Evolutionary conservation across 306 rosid species (phyloP), one percentile per base, ranked within the genome.

Genomic region (Crataegus laevigata): DNA sequence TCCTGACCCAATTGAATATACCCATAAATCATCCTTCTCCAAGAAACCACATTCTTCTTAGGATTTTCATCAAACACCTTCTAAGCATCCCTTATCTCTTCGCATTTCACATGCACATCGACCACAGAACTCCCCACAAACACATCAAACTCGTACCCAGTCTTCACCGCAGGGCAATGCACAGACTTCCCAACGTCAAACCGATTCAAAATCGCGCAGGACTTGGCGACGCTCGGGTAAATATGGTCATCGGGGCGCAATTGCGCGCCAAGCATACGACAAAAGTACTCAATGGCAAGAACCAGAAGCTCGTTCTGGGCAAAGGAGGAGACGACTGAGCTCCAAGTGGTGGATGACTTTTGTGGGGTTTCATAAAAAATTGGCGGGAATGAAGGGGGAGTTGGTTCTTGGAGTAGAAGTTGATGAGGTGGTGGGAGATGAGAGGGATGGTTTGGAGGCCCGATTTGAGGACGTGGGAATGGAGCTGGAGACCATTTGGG

Each of bases 1-100:
- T 88, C 88, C 58, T 81, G 88, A 42, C 96, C 91, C 78, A 86
- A 18, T 24, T 85, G 90, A 62, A 85, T 76, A 57, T 87, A 90
- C 65, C 94, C 98, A 62, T 83, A 94, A 68, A 94, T 94, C 90
- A 91, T 83, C 72, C 91, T 94, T 54, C 89, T 86, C 96, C 97
- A 94, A 59, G 96, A 88, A 51, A 94, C 97, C 60, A 91, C 93
- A 68, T 91, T 94, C 72, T 63, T 83, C 0, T 85, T 66, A 14
- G 93, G 96, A 96, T 90, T 91, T 86, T 85, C 87, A 26, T 90
- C 89, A 11, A 91, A 90, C 90, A 88, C 17, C 6, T 77, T 77
- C 34, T 91, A 86, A 0, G 96, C 96, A 65, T 52, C 42, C 13
- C 6, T 21, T 0, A 85, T 82, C 68, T 83, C 73, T 1, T 89